Percentiles rank a stretch among this genome's conserved stretches.
Evolutionary conservation across 768 basidiomycete species (phyloP).

Genomic region (Gyrodon lividus): DNA sequence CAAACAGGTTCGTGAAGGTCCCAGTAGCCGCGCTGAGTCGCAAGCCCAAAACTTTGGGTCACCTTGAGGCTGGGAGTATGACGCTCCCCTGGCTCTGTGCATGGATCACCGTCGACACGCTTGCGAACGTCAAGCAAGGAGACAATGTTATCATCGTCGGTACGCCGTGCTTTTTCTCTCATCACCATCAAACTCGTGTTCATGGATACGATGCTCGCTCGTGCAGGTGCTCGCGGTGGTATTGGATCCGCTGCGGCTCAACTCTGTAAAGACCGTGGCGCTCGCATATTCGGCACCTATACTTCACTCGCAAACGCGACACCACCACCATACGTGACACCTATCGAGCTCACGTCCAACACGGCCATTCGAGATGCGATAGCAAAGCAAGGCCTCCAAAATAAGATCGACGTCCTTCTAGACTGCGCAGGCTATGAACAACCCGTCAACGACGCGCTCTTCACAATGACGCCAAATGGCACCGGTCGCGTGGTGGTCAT

Average conservation of each 20-base stretch:
- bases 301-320: constrained; percentile 26
- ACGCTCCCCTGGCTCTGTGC: constrained; percentile 36
- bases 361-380: constrained; percentile 33
- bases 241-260: constrained; percentile 36
- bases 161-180: not conserved
- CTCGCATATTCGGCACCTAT: constrained; percentile 35
- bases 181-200: not conserved
- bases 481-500: constrained; percentile 35
- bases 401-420: constrained; percentile 33
- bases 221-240: constrained; percentile 34
- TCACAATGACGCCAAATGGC: constrained; percentile 32
- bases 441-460: constrained; percentile 34
- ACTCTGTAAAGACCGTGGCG: constrained; percentile 31
- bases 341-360: constrained; percentile 31
- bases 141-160: constrained; percentile 36
- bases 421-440: constrained; percentile 34
- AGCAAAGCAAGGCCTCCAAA: constrained; percentile 21
- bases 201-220: not conserved
- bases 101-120: constrained; percentile 37
- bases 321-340: constrained; percentile 29
- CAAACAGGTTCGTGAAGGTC: constrained; percentile 27
- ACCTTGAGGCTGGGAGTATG: constrained; percentile 31
- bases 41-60: constrained; percentile 28
- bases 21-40: constrained; percentile 30
- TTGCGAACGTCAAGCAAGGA: constrained; percentile 31